A percentile compares a stretch with the other conserved stretches of the same genome.
phyloP scores from a whole-genome alignment of 176 grass and related monocot genomes.

The Canna indica region DNA sequence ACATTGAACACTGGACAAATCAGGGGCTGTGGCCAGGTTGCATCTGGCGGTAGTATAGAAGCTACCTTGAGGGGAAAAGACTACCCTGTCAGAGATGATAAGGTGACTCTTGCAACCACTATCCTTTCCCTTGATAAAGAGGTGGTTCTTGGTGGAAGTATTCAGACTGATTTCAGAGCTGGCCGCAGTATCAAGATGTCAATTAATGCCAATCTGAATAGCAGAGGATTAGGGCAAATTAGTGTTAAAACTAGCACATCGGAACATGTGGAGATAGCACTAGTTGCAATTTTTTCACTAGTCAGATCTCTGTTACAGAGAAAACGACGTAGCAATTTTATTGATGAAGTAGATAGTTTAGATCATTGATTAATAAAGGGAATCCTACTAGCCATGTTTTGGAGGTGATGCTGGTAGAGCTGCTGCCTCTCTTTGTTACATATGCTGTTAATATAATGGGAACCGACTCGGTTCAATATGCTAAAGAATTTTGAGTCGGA shows the following conservation, averaged over 20 bases:
- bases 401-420: background rate
- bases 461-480: background rate
- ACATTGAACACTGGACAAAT: constrained; percentile 46
- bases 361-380: background rate
- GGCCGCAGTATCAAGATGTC: constrained; percentile 49
- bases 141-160: constrained; percentile 42
- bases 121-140: constrained; percentile 56
- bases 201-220: constrained; percentile 61
- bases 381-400: background rate
- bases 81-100: constrained; percentile 75
- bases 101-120: constrained; percentile 28
- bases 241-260: constrained; percentile 55
- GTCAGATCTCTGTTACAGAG: constrained; percentile 55
- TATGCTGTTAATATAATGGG: background rate
- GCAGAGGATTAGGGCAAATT: constrained; percentile 60
- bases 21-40: constrained; percentile 53
- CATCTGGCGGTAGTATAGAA: constrained; percentile 57
- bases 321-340: constrained; percentile 27
- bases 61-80: constrained; percentile 59
- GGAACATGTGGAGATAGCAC: constrained; percentile 52
- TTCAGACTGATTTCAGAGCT: constrained; percentile 67
- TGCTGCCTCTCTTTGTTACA: background rate
- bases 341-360: background rate
- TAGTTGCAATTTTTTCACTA: constrained; percentile 48
- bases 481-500: background rate